Base-by-base conservation (phyloP, 164 flowering plant species). In the Berberis vulgaris region DNA sequence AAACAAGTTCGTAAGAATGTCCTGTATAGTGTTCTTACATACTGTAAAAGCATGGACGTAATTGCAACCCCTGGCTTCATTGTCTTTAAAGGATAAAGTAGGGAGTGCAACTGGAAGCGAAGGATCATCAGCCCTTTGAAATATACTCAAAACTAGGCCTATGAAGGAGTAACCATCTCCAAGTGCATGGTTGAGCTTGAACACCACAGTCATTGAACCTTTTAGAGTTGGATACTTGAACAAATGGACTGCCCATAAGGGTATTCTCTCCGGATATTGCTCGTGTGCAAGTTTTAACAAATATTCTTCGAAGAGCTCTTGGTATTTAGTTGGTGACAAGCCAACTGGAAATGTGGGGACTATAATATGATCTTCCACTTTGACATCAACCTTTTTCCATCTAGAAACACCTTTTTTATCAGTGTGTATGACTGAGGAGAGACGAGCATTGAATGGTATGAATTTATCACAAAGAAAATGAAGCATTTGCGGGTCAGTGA, bases 151-250 rank as follows among this genome's bases (percentile, higher is more conserved):
- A 2, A 71, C 10, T 0, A 53, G 4, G 10, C 45, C 41, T 11
- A 62, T 50, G 44, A 56, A 45, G 1, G 74, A 61, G 62, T 66
- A 71, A 7, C 74, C 70, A 57, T 71, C 74, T 39, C 74, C 70
- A 13, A 71, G 11, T 9, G 59, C 69, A 57, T 71, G 70, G 61
- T 61, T 45, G 1, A 71, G 4, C 52, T 66, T 71, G 45, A 66
- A 66, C 4, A 66, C 49, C 42, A 71, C n/a, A 43, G 65, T 42
- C 11, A 54, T 57, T 3, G 4, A 61, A 41, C 63, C 66, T 56
- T 49, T 56, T 12, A 12, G 8, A 26, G 49, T 54, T 45, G 67
- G 64, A 38, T 62, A 56, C 66, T 49, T 57, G 57, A 66, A 41
- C 11, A 65, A 40, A 62, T 71, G 74, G 8, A 61, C 3, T 57